Conservation (phyloP, 139 green algal genomes). For the Closterium sp. region DNA sequence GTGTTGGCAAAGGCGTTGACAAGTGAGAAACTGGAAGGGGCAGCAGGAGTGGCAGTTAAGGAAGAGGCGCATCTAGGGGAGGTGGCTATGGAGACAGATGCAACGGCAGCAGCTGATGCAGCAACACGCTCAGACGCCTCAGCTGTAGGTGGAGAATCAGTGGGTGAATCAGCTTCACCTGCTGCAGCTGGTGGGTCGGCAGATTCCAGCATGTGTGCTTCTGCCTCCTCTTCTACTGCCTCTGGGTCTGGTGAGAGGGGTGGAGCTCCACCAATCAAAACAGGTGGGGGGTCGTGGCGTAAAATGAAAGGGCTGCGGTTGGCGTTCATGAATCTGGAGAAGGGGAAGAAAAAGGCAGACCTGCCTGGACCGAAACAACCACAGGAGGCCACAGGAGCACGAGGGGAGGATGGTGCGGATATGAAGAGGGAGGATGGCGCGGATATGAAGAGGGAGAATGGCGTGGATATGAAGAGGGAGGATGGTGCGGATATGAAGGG, state of each 20-base stretch:
- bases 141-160: background rate
- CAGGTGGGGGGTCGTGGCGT: background rate
- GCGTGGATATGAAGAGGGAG: background rate
- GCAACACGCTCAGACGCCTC: background rate
- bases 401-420: background rate
- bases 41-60: background rate
- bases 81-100: background rate
- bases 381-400: too few relatives aligned
- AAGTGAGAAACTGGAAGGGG: background rate
- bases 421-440: background rate
- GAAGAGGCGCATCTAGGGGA: background rate
- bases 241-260: background rate
- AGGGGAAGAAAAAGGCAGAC: background rate
- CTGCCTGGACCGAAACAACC: background rate
- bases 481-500: too few relatives aligned
- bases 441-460: too few relatives aligned
- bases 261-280: background rate
- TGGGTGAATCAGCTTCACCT: background rate
- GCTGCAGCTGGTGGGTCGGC: background rate
- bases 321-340: background rate
- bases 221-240: background rate
- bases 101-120: background rate
- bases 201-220: background rate
- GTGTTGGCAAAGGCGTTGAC: background rate
- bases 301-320: background rate